Conservation (phyloP, 2,329 filamentous ascomycete species). For the Pyrenophora tritici-repentis region DNA sequence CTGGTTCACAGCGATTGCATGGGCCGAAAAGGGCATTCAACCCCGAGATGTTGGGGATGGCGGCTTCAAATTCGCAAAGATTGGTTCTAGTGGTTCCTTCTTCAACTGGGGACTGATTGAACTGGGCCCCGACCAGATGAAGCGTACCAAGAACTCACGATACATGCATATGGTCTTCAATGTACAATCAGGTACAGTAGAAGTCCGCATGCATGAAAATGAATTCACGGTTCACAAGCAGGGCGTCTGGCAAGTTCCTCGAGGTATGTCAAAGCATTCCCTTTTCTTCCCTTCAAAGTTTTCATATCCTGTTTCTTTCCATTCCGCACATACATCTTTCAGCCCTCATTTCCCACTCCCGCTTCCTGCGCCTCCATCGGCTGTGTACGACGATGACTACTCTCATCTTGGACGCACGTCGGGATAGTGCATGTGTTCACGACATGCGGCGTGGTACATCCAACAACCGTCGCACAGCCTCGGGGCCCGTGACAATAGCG, state of each 20-base stretch:
- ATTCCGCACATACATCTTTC: neutral
- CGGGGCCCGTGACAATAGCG: neutral
- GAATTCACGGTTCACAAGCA: slow-evolving; percentile 83
- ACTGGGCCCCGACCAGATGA: slow-evolving; percentile 78
- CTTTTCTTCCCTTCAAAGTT: neutral
- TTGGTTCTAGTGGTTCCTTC: slow-evolving; percentile 64
- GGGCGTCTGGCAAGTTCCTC: slow-evolving; percentile 91
- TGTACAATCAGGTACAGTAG: slow-evolving; percentile 79
- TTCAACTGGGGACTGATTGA: slow-evolving; percentile 91
- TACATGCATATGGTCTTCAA: slow-evolving; percentile 99
- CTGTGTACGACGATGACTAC: slow-evolving; percentile 38
- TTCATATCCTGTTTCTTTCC: neutral
- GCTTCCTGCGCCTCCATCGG: neutral
- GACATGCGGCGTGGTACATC: slow-evolving; percentile 4
- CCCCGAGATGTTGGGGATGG: slow-evolving; percentile 65
- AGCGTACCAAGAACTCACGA: slow-evolving; percentile 87
- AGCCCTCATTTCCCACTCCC: neutral
- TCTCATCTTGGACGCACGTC: slow-evolving; percentile 31
- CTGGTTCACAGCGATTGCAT: slow-evolving; percentile 60
- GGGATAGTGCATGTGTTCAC: slow-evolving; percentile 21
- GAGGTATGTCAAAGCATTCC: slow-evolving; percentile 68
- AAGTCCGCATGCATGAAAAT: slow-evolving; percentile 75
- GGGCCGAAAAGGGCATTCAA: slow-evolving; percentile 61
- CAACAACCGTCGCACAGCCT: slow-evolving; percentile 26
- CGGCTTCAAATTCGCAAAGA: slow-evolving; percentile 87